Conservation (phyloP, 2,329 filamentous ascomycete species). For the Nigrospora osmanthi region DNA sequence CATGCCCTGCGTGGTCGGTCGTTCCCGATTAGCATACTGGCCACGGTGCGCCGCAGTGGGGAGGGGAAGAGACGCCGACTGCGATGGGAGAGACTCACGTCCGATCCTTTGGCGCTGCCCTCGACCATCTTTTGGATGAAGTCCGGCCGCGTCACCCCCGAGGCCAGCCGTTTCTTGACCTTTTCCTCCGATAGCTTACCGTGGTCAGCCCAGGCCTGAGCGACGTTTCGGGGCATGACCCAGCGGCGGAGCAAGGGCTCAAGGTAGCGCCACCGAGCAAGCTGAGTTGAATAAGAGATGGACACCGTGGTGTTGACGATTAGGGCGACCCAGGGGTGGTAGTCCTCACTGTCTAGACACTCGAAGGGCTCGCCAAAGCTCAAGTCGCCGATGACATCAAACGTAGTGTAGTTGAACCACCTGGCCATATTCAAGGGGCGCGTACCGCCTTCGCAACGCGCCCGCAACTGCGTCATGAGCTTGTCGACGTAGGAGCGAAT, state of each 20-base stretch:
- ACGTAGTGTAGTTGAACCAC: conserved; percentile 11
- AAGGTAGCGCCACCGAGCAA: conserved; percentile 9
- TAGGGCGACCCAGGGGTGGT: conserved; percentile 9
- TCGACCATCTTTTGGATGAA: conserved; percentile 22
- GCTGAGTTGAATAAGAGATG: conserved; percentile 9
- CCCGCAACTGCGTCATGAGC: conserved; percentile 6
- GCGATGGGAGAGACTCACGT: too few relatives aligned
- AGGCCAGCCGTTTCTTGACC: conserved; percentile 13
- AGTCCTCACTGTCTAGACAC: conserved; percentile 5
- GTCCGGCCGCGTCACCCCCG: conserved; percentile 18
- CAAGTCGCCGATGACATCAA: conserved; percentile 13
- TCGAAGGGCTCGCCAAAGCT: conserved; percentile 10
- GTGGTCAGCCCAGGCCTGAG: not conserved
- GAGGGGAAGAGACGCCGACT: not conserved
- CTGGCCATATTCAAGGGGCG: conserved; percentile 3
- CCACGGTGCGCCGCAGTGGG: too few relatives aligned
- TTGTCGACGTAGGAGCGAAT: conserved; percentile 11
- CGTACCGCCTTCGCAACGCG: not conserved
- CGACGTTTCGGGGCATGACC: not conserved
- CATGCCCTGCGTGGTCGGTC: conserved; percentile 3
- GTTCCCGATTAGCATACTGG: too few relatives aligned
- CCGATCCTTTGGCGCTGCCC: conserved; percentile 12
- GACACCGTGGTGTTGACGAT: conserved; percentile 1
- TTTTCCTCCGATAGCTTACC: not conserved
- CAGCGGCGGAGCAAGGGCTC: not conserved